Percentiles rank a stretch among this genome's conserved stretches.
These are phyloP conservation scores for Aethionema arabicum DNA, from an alignment of 345 rosid genomes.

Conservation along the genomic window DNA sequence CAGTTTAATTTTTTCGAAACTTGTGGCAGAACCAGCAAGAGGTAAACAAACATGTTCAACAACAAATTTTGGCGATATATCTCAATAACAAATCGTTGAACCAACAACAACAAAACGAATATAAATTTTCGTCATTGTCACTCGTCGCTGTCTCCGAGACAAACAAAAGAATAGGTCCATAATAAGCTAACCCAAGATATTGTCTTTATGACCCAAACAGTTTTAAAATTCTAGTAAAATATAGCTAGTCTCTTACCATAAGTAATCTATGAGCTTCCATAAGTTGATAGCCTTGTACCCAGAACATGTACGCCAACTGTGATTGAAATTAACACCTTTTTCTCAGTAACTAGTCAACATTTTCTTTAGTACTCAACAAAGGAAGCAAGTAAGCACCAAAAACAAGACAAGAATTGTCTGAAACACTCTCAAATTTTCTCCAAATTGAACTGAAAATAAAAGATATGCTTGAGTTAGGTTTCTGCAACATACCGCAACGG, in stretches of 20 bases:
- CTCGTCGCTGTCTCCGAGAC: no score
- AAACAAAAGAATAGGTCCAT: no score
- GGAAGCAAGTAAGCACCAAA: slow-evolving; percentile 1
- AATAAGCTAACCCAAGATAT: background rate
- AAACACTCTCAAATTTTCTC: slow-evolving; percentile 3
- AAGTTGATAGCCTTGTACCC: slow-evolving; percentile 92
- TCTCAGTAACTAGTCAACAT: slow-evolving; percentile 19
- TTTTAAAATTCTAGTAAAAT: background rate
- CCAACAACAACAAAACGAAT: no score
- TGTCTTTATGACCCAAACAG: background rate
- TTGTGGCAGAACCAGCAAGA: no score
- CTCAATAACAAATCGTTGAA: no score
- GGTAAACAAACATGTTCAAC: no score
- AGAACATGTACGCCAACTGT: slow-evolving; percentile 95
- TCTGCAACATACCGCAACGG: slow-evolving; percentile 65
- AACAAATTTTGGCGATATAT: no score
- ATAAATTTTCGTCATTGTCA: no score
- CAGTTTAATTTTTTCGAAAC: no score
- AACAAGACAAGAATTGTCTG: background rate
- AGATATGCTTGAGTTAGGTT: slow-evolving; percentile 14
- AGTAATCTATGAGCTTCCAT: slow-evolving; percentile 68
- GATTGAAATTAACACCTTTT: slow-evolving; percentile 17
- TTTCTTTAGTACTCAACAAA: slow-evolving; percentile 14
- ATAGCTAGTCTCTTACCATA: slow-evolving; percentile 52
- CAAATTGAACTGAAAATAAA: slow-evolving; percentile 10